phyloP scores from a whole-genome alignment of 1,284 basidiomycete genomes.

The Pseudozyma thailandica region DNA sequence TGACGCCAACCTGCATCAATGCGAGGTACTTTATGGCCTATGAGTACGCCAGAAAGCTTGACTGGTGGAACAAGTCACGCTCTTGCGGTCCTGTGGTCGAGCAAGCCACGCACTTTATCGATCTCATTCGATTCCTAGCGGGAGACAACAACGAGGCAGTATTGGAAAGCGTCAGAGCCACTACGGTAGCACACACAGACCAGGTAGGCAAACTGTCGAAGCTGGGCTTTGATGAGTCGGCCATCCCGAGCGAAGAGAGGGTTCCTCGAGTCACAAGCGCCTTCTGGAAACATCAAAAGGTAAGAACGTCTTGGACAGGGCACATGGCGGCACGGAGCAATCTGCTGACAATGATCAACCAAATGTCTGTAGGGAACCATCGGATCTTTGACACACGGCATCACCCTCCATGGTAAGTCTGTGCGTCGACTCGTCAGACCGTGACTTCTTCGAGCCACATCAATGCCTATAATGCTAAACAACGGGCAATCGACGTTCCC shows the following conservation, averaged over 20 bases:
- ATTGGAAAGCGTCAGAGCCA: constrained; percentile 26
- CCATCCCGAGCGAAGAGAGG: constrained; percentile 19
- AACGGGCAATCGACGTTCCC: background rate
- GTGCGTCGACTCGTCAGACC: background rate
- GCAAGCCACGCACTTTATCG: constrained; percentile 65
- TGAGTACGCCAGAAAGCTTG: constrained; percentile 44
- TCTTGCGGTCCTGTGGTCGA: constrained; percentile 65
- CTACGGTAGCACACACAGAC: constrained; percentile 25
- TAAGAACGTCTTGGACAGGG: background rate
- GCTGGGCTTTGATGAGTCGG: constrained; percentile 36
- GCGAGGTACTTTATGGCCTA: constrained; percentile 62
- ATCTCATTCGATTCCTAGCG: constrained; percentile 49
- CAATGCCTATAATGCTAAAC: no score
- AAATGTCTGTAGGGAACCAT: constrained; percentile 24
- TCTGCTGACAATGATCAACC: no score
- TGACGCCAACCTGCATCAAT: constrained; percentile 37
- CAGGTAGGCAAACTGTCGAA: constrained; percentile 32
- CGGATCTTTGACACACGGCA: constrained; percentile 36
- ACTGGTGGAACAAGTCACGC: constrained; percentile 50
- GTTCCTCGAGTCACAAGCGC: constrained; percentile 45
- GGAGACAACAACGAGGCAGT: constrained; percentile 27
- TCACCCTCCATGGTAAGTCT: constrained; percentile 42
- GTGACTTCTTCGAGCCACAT: no score
- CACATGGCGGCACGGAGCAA: no score
- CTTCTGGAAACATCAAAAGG: constrained; percentile 44